Evolutionary conservation across 2,329 filamentous ascomycete genomes (phyloP).

Genomic region (Bipolaris sorokiniana): DNA sequence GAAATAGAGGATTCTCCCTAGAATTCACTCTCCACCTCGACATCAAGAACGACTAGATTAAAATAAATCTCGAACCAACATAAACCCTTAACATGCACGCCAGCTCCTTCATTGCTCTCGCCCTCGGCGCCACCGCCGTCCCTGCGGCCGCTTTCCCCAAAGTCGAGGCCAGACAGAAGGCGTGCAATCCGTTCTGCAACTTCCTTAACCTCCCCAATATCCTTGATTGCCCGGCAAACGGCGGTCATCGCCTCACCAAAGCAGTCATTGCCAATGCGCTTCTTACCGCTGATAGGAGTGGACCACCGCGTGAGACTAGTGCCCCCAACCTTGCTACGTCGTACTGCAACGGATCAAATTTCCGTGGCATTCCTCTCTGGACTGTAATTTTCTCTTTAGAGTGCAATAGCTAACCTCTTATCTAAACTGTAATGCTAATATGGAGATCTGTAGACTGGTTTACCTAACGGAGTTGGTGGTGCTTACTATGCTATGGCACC

Average conservation of each 20-base stretch:
- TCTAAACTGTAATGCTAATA: too few relatives aligned
- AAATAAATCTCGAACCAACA: background rate
- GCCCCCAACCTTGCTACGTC: background rate
- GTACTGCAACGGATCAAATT: background rate
- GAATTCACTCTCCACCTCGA: too few relatives aligned
- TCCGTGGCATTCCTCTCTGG: background rate
- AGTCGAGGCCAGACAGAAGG: too few relatives aligned
- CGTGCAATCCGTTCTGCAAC: background rate
- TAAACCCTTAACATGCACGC: conserved; percentile 8
- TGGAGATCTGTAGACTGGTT: too few relatives aligned
- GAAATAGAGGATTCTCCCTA: too few relatives aligned
- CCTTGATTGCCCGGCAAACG: background rate
- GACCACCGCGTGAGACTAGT: background rate
- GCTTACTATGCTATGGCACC: too few relatives aligned
- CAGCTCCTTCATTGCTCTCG: conserved; percentile 7
- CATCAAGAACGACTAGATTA: too few relatives aligned
- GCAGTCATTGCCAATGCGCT: background rate
- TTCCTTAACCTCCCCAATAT: background rate
- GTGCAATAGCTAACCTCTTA: too few relatives aligned
- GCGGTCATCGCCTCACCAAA: background rate
- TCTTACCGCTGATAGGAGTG: background rate
- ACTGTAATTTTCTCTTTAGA: background rate
- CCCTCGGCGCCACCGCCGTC: conserved; percentile 9
- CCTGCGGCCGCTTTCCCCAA: background rate
- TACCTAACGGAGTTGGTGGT: too few relatives aligned